phyloP scores from a whole-genome alignment of 106 monocot species.

The Dioscorea alata region DNA sequence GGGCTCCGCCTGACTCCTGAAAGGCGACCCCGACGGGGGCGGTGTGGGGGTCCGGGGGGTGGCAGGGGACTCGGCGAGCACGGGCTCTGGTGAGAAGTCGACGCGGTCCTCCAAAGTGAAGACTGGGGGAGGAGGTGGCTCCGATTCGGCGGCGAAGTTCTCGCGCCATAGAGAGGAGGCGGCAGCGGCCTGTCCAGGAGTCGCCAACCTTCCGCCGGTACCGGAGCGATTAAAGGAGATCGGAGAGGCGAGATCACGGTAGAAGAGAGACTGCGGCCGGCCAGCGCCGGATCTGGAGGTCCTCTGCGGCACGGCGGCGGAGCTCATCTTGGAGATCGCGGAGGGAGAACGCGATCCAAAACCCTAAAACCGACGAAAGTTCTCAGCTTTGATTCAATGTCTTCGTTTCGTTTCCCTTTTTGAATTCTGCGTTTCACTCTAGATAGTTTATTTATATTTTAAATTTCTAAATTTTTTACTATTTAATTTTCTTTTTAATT shows the following conservation, averaged over 20 bases:
- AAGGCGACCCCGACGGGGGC: constrained; percentile 9
- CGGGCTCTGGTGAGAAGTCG: constrained; percentile 63
- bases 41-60: not conserved
- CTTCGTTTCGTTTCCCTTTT: too few relatives aligned
- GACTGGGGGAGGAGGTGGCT: constrained; percentile 63
- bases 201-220: constrained; percentile 35
- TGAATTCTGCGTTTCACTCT: too few relatives aligned
- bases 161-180: constrained; percentile 61
- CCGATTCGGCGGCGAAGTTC: constrained; percentile 21
- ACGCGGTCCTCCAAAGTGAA: constrained; percentile 80
- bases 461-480: too few relatives aligned
- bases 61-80: constrained; percentile 17
- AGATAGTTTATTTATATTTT: too few relatives aligned
- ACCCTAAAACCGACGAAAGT: too few relatives aligned
- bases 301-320: too few relatives aligned
- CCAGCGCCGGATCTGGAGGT: too few relatives aligned
- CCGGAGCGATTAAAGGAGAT: constrained; percentile 25
- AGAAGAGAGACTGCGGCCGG: constrained; percentile 45
- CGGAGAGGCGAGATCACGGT: constrained; percentile 76
- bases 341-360: too few relatives aligned
- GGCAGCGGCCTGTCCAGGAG: constrained; percentile 37
- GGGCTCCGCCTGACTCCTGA: constrained; percentile 9
- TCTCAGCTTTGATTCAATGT: too few relatives aligned
- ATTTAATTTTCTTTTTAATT: too few relatives aligned
- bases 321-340: too few relatives aligned